Conservation (phyloP, 2,329 filamentous ascomycete genomes). For the Colletotrichum sublineola region DNA sequence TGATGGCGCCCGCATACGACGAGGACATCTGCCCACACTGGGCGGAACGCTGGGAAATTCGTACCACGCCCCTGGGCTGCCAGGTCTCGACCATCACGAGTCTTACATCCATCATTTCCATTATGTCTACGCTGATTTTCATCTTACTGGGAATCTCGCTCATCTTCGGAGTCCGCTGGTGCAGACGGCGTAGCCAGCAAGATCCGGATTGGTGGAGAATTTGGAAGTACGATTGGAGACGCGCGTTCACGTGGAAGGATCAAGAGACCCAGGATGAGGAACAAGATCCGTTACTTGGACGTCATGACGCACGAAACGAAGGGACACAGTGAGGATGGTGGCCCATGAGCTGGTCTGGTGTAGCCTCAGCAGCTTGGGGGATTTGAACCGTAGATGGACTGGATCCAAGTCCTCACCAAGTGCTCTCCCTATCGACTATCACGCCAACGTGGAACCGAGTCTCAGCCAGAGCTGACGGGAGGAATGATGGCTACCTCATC, state of each 20-base stretch:
- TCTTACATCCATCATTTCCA: constrained; percentile 52
- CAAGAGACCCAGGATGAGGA: constrained; percentile 25
- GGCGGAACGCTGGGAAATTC: constrained; percentile 56
- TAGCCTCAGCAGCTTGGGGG: constrained; percentile 3
- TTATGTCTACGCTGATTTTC: constrained; percentile 50
- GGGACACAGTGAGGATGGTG: neutral
- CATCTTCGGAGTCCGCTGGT: constrained; percentile 34
- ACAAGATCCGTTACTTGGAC: constrained; percentile 44
- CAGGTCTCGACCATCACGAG: constrained; percentile 58
- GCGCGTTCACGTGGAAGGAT: neutral
- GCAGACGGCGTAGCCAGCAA: constrained; percentile 34
- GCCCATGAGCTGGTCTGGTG: neutral
- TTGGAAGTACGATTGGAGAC: constrained; percentile 37
- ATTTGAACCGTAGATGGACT: constrained; percentile 23
- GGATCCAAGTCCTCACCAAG: constrained; percentile 29
- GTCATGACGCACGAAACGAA: neutral
- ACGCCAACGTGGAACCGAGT: neutral
- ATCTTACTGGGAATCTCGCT: constrained; percentile 45
- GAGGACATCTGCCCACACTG: constrained; percentile 67
- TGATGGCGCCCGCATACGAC: constrained; percentile 65
- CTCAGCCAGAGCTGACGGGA: constrained; percentile 85
- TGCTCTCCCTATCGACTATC: constrained; percentile 8
- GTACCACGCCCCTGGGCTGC: constrained; percentile 55
- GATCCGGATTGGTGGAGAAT: constrained; percentile 44
- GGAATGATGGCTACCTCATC: constrained; percentile 92